Conservation (phyloP, 176 grass and related monocot species). For the Echinochloa phyllopogon region DNA sequence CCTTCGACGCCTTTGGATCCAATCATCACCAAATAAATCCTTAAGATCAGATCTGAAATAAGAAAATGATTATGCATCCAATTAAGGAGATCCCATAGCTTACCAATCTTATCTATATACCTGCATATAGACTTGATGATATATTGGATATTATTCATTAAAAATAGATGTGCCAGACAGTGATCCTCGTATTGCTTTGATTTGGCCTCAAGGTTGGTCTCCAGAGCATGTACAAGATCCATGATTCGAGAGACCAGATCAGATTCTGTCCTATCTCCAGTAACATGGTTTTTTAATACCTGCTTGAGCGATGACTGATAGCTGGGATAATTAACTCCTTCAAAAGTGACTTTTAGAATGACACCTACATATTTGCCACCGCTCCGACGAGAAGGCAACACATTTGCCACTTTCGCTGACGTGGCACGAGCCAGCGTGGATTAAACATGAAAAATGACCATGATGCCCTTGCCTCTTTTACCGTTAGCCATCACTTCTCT, state of each 20-base stretch:
- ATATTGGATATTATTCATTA: slow-evolving; percentile 88
- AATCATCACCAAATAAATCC: slow-evolving; percentile 72
- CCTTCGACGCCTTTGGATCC: slow-evolving; percentile 68
- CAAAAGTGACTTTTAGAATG: too few relatives aligned
- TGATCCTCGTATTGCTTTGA: slow-evolving; percentile 61
- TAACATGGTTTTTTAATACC: slow-evolving; percentile 49
- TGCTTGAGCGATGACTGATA: slow-evolving; percentile 56
- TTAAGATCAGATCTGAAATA: slow-evolving; percentile 61
- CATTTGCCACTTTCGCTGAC: too few relatives aligned
- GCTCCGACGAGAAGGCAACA: too few relatives aligned
- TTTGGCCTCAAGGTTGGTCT: slow-evolving; percentile 66
- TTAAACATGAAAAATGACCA: too few relatives aligned
- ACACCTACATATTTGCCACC: too few relatives aligned
- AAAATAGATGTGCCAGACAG: slow-evolving; percentile 54
- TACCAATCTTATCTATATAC: slow-evolving; percentile 42
- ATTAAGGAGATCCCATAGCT: neutral
- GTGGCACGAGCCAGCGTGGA: too few relatives aligned
- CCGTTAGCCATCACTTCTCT: too few relatives aligned
- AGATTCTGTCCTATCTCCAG: slow-evolving; percentile 49
- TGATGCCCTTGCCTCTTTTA: too few relatives aligned
- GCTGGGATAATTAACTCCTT: too few relatives aligned
- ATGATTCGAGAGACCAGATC: slow-evolving; percentile 49
- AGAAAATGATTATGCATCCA: slow-evolving; percentile 33
- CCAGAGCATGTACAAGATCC: slow-evolving; percentile 58
- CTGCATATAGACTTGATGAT: slow-evolving; percentile 64